Evolutionary conservation across 139 green algal genomes (phyloP).

Genomic region (Closterium sp.): DNA sequence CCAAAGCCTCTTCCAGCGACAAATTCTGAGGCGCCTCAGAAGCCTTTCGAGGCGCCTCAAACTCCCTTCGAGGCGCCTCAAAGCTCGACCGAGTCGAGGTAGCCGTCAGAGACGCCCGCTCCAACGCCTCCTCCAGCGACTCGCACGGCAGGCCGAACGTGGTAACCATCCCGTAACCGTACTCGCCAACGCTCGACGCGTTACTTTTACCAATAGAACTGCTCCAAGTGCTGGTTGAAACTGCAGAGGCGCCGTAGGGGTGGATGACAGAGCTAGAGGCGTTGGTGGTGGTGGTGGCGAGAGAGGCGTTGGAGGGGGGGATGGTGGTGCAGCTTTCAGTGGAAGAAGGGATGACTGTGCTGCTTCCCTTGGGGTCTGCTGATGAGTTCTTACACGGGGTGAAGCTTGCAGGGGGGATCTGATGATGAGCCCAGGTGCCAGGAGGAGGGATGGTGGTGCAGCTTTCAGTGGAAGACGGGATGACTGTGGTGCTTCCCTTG

Average conservation of each 20-base stretch:
- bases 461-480: background rate
- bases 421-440: too few relatives aligned
- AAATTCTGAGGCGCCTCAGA: too few relatives aligned
- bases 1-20: too few relatives aligned
- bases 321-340: background rate
- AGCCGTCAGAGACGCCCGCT: background rate
- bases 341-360: background rate
- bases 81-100: too few relatives aligned
- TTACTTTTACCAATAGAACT: background rate
- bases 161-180: background rate
- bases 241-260: background rate
- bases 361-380: background rate
- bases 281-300: background rate
- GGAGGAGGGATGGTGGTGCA: background rate
- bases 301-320: background rate
- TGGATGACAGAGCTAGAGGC: background rate
- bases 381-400: background rate
- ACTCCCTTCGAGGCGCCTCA: too few relatives aligned
- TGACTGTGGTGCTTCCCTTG: background rate
- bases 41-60: too few relatives aligned
- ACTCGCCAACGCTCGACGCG: background rate
- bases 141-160: background rate
- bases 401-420: background rate
- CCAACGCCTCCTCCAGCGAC: background rate
- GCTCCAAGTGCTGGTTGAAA: background rate